Evolutionary conservation across 2,329 filamentous ascomycete species (phyloP), one percentile per base, ranked within the genome.

Genomic region (Chlorencoelia australis): DNA sequence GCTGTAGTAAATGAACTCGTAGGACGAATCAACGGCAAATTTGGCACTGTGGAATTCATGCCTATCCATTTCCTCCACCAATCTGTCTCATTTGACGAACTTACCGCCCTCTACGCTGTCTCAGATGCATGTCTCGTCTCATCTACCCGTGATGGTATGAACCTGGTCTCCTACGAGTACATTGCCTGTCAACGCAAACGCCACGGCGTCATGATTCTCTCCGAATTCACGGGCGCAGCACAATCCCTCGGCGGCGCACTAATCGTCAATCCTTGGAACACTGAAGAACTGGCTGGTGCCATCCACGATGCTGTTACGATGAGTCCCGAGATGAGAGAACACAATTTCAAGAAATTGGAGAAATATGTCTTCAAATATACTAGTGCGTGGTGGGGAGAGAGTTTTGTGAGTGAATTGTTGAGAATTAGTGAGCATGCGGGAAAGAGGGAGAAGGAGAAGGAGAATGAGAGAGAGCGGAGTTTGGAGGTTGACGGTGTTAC

Each of bases 31-130:
- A 98, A 98, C 57, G 91, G 91, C 55, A 87, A 84, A 57, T 96
- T 95, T 55, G 88, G 89, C 58, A 95, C 88, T 20, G 82, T 96
- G 54, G 89, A 96, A 61, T 96, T 95, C 65, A 95, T 94, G 82
- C 91, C 91, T 1, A 96, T 98, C 51, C 91, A 96, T 62, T 96
- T 95, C 66, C 79, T 96, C 53, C 91, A 96, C 66, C 93, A 95
- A 64, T 94, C 85, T 4, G 87, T 96, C 55, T 78, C 78, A 32
- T 95, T 96, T 51, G 87, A 95, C 50, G 91, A 96, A 63, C 75
- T 98, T 22, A 88, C 93, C 33, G 88, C 88, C 0, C 73, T 96
- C 7, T 96, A 96, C 57, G 84, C 86, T 11, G 81, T 93, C 15
- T 91, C 86, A 3, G 91, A 95, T 56, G 84, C 86, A 29, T 94